Base-by-base conservation (phyloP, 805 yeast genomes). In the Monosporozyma yasuniensis region DNA sequence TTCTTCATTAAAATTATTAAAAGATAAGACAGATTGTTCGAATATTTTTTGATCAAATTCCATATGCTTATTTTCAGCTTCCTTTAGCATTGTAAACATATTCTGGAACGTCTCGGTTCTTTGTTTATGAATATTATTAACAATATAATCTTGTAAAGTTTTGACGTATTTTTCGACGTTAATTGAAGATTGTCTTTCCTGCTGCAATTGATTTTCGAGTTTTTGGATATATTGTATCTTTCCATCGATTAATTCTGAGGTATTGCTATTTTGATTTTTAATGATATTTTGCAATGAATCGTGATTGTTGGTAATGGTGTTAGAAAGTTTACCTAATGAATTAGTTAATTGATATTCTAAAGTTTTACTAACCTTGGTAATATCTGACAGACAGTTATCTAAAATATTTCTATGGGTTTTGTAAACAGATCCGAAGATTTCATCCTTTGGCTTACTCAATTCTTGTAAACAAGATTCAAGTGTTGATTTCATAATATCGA, bases 41-140 rank as follows among this genome's bases (percentile, higher is more conserved):
- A 46, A 46, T 8, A 57, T 41, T 2, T 32, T 41, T 9, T 44
- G 35, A 16, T 53, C 55, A 7, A 55, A 19, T n/a, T 50, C 50
- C 8, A 8, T 23, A 25, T 51, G 53, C 37, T 46, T 51, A 23
- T 30, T 45, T 42, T 54, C 54, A 8, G 51, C 48, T 21, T 50
- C 19, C 27, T 48, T 41, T 16, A 57, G 25, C 4, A 54, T 28
- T 14, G 44, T 19, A 9, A 49, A 22, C 7, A 56, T 30, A n/a
- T 42, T 32, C 3, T 47, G 11, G 37, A 53, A 52, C 1, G 55
- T 48, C 1, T 23, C 22, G 3, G 30, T 32, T 19, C 61, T 50
- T 16, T 56, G 53, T 30, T 39, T 47, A 2, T 42, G 32, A 11
- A 60, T 48, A 37, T 55, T 39, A 1, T 50, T 51, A 19, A 54